phyloP scores from a whole-genome alignment of 345 rosid species.

The Citrus australasica region DNA sequence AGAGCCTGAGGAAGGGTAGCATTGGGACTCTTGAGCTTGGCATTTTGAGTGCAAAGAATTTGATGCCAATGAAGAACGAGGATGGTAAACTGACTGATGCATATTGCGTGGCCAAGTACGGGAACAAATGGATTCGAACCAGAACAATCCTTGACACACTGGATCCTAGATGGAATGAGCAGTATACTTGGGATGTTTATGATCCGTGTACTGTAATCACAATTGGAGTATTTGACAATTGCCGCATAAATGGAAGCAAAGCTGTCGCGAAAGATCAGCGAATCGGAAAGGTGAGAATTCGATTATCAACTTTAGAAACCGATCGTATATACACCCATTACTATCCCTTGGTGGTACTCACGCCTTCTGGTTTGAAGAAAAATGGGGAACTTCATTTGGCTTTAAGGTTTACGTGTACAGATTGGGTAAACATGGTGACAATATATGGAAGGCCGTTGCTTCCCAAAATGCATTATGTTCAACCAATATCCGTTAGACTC shows the following conservation, averaged over 20 bases:
- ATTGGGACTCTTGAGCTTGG: conserved; percentile 91
- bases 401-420: conserved; percentile 77
- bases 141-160: conserved; percentile 82
- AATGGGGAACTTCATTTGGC: conserved; percentile 92
- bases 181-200: conserved; percentile 92
- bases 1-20: conserved; percentile 63
- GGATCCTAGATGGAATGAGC: conserved; percentile 89
- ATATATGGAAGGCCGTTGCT: conserved; percentile 81
- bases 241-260: conserved; percentile 64
- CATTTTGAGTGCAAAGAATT: conserved; percentile 71
- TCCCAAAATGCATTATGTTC: conserved; percentile 93
- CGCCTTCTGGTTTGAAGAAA: conserved; percentile 69
- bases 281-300: conserved; percentile 89
- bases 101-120: conserved; percentile 93
- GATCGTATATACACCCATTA: conserved; percentile 87
- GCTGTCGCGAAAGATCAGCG: conserved; percentile 57
- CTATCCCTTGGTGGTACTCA: conserved; percentile 79
- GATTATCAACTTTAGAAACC: conserved; percentile 84
- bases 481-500: conserved; percentile 70
- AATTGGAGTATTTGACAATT: conserved; percentile 80
- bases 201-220: conserved; percentile 96
- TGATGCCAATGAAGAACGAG: conserved; percentile 78
- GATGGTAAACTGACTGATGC: conserved; percentile 83
- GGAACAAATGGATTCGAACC: conserved; percentile 95
- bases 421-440: conserved; percentile 84